Base-by-base conservation (phyloP, 257 asterid species). In the Fraxinus americana region DNA sequence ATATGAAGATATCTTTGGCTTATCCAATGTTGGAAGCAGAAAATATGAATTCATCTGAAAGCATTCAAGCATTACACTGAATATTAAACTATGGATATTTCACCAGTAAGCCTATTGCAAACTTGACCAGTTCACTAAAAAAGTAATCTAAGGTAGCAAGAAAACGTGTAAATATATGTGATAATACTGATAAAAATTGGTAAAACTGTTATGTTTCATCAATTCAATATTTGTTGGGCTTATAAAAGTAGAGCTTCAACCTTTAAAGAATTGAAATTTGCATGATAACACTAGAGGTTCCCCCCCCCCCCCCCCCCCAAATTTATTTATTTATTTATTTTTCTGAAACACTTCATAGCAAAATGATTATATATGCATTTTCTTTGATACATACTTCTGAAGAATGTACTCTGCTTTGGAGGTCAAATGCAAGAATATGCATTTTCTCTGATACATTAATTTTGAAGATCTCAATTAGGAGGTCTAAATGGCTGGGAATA, bases 1-100 rank as follows among this genome's bases (percentile, higher is more conserved):
- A 67, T 50, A 70, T 68, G 72, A 67, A 59, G 68, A 66, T 70
- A 54, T 75, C 41, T 82, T 39, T 71, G 85, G 75, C 75, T 71
- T 45, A 2, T 12, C 16, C 52, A 45, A 2, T 45, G 52, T 45
- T 45, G 19, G 19, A 13, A 45, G 52, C 52, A 12, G 52, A 45
- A 45, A 45, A 14, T 45, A 12, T 43, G 17, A 75, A 19, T 52
- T 52, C 54, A 41, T 57, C 66, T 57, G 61, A 70, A 59, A 78
- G 70, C 72, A 70, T 71, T 39, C 77, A 27, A 25, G 19, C n/a
- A 27, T 25, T 66, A 72, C 75, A 45, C 41, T 54, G 36, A 36
- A 48, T 34, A 19, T 80, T 66, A 25, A 71, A 65, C 45, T 65
- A 32, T 59, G 72, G 71, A 38, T 7, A 65, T 75, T 39, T 70